Evolutionary conservation across 2,329 filamentous ascomycete genomes (phyloP).

Genomic region (Colletotrichum sidae): DNA sequence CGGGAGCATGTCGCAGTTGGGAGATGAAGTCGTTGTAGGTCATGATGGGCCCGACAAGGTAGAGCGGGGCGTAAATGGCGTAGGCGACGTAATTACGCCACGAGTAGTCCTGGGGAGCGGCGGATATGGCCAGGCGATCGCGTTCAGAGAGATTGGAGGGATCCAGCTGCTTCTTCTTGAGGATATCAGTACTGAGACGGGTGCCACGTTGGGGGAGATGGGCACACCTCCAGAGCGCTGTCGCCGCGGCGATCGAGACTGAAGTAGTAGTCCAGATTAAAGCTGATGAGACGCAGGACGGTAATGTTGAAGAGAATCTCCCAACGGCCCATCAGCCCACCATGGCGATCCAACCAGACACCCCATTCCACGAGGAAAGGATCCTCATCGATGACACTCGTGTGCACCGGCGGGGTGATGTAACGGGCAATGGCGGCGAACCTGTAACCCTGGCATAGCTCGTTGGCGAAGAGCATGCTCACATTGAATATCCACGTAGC

Average conservation of each 20-base stretch:
- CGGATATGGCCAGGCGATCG: conserved; percentile 84
- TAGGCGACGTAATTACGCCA: conserved; percentile 93
- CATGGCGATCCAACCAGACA: conserved; percentile 79
- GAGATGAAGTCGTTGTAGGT: conserved; percentile 99
- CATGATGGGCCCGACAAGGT: conserved; percentile 91
- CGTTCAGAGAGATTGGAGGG: conserved; percentile 86
- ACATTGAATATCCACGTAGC: conserved; percentile 94
- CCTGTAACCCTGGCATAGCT: conserved; percentile 82
- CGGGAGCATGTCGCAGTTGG: conserved; percentile 79
- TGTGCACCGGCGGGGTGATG: conserved; percentile 52
- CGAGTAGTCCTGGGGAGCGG: conserved; percentile 75
- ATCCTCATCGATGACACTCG: conserved; percentile 49
- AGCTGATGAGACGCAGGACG: conserved; percentile 91
- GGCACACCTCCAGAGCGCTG: conserved; percentile 83
- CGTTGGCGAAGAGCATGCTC: conserved; percentile 87
- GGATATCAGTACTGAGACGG: conserved; percentile 65
- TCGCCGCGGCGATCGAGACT: conserved; percentile 73
- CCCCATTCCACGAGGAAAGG: conserved; percentile 70
- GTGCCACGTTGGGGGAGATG: not conserved
- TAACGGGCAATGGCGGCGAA: conserved; percentile 72
- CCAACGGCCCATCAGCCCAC: conserved; percentile 90
- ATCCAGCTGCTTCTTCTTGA: conserved; percentile 98
- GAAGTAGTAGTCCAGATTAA: conserved; percentile 98
- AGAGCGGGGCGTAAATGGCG: conserved; percentile 90
- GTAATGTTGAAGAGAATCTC: conserved; percentile 98